Percentiles rank a stretch among this genome's conserved stretches.
These are phyloP conservation scores for Blepharisma stoltei DNA, from an alignment of 73 alveolate species.

Conservation along the genomic window DNA sequence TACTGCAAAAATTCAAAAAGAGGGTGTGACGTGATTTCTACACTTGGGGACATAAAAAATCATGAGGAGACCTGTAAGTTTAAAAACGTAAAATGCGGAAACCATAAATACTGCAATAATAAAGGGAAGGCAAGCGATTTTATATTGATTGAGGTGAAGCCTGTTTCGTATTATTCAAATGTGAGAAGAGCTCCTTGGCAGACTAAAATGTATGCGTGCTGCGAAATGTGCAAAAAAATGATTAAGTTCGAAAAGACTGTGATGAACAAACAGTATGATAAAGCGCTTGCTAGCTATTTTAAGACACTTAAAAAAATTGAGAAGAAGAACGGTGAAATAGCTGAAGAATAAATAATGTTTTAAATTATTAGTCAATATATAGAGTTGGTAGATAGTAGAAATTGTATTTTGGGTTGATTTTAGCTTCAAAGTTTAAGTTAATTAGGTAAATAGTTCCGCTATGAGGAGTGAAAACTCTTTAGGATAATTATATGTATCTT, in stretches of 20 bases:
- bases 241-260: background rate
- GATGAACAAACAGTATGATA: background rate
- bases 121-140: background rate
- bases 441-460: too few relatives aligned
- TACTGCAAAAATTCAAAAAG: background rate
- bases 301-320: background rate
- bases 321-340: background rate
- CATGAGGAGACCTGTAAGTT: background rate
- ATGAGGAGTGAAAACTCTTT: too few relatives aligned
- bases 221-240: background rate
- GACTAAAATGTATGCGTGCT: background rate
- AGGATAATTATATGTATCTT: too few relatives aligned
- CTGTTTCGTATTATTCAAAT: too few relatives aligned
- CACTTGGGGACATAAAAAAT: constrained; percentile 19
- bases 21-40: background rate
- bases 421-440: too few relatives aligned
- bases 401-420: too few relatives aligned
- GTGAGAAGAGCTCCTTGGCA: too few relatives aligned
- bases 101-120: background rate
- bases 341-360: too few relatives aligned
- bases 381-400: too few relatives aligned
- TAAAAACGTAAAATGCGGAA: background rate
- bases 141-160: background rate
- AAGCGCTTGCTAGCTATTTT: background rate
- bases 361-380: too few relatives aligned